Base-by-base conservation (phyloP, 371 early-diverging fungal genomes). In the Apophysomyces ossiformis region DNA sequence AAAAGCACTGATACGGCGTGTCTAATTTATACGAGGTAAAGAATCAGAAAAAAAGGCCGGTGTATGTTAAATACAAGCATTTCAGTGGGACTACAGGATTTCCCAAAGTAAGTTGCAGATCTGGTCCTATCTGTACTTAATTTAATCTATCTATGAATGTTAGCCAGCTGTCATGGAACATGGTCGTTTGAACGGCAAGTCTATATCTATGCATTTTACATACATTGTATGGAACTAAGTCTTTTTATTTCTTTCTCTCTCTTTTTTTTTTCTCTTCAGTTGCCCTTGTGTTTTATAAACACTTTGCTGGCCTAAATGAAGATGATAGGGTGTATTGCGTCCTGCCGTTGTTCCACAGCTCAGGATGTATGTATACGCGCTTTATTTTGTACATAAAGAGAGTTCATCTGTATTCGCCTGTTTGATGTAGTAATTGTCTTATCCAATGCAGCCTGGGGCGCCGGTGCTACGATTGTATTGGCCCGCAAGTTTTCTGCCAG, bases 21-120 rank as follows among this genome's bases (percentile, higher is more conserved):
- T 32, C 61, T 69, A n/a, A 65, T 69, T 12, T 69, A 69, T 36
- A 69, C 69, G 13, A 60, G 59, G 59, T 41, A 41, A 41, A 7
- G 2, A 59, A 15, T 9, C 16, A 12, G 12, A 5, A n/a, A 3
- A 3, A 57, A 4, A 12, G 7, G 37, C 11, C 11, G 7, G 8
- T 37, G 18, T 16, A 26, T 41, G 11, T 41, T 8, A 13, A 41
- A 41, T 2, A 11, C 3, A 41, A 41, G 41, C 6, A 41, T 41
- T 41, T 13, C 15, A 73, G 73, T 58, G 74, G 75, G n/a, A 74
- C 74, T 11, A 74, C 74, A 50, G 75, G 74, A 35, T 36, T 74
- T 32, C 60, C 65, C n/a, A 65, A 65, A 26, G 60, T 60, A 60
- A 37, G n/a, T 18, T 15, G 1, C 11, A 21, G 16, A 41, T 18